phyloP scores from a whole-genome alignment of 1,139 yeast genomes.

The Protomyces macrosporus region DNA sequence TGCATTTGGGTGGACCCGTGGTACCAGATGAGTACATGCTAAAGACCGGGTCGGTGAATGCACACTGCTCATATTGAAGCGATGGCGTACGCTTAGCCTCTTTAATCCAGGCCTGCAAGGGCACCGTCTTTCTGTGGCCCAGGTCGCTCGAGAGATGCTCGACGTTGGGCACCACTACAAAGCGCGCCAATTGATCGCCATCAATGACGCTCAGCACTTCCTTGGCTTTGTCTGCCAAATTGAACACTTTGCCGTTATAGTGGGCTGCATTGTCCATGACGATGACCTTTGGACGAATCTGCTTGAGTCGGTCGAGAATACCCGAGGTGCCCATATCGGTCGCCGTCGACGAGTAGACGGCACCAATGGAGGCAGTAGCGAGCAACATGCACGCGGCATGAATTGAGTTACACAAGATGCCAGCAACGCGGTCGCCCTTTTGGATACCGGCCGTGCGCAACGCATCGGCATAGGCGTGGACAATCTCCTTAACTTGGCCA shows the following conservation, averaged over 20 bases:
- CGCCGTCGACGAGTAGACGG: slow-evolving; percentile 33
- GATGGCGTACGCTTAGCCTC: not conserved
- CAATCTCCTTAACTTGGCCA: slow-evolving; percentile 31
- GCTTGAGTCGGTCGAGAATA: slow-evolving; percentile 32
- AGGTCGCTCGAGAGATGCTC: not conserved
- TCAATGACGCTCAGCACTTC: slow-evolving; percentile 27
- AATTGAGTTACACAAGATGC: slow-evolving; percentile 32
- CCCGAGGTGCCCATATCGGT: slow-evolving; percentile 32
- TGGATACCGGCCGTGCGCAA: slow-evolving; percentile 30
- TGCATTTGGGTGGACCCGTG: slow-evolving; percentile 34
- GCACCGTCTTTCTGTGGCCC: not conserved
- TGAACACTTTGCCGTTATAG: slow-evolving; percentile 31
- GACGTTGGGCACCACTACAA: slow-evolving; percentile 11
- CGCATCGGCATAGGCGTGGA: slow-evolving; percentile 29
- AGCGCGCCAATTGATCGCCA: not conserved
- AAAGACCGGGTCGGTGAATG: slow-evolving; percentile 32
- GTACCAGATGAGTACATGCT: slow-evolving; percentile 34
- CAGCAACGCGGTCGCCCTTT: slow-evolving; percentile 33
- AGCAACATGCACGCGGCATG: slow-evolving; percentile 30
- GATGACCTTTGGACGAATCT: slow-evolving; percentile 32
- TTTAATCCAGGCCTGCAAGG: not conserved
- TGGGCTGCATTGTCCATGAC: slow-evolving; percentile 32
- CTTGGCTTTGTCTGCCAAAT: slow-evolving; percentile 29
- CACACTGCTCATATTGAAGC: slow-evolving; percentile 31
- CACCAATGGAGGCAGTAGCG: slow-evolving; percentile 33